Conservation (phyloP, 2,329 filamentous ascomycete species). For the Fusarium sublunatum region DNA sequence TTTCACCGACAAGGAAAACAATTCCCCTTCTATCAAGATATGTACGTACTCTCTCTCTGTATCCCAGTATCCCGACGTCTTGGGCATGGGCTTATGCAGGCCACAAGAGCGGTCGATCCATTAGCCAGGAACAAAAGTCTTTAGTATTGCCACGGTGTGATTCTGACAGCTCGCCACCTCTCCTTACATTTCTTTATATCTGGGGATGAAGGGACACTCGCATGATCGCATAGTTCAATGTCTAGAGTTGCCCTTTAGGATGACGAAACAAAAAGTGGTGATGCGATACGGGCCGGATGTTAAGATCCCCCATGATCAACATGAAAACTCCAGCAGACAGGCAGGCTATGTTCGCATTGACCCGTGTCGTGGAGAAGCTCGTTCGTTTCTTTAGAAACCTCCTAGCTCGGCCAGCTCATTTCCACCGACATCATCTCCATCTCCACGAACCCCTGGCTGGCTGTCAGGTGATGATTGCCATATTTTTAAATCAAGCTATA, state of each 20-base stretch:
- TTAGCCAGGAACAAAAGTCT: constrained; percentile 29
- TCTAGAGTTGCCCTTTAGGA: background rate
- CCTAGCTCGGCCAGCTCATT: constrained; percentile 42
- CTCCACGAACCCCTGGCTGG: constrained; percentile 6
- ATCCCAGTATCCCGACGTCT: constrained; percentile 25
- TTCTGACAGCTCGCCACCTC: constrained; percentile 17
- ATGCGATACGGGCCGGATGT: constrained; percentile 9
- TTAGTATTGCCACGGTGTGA: constrained; percentile 12
- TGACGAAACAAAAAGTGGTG: background rate
- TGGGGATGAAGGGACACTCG: background rate
- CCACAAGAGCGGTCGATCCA: constrained; percentile 21
- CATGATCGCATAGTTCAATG: background rate
- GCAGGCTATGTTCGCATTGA: constrained; percentile 3
- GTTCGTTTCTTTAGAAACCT: constrained; percentile 35
- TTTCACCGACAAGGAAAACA: constrained; percentile 31
- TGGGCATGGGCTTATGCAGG: constrained; percentile 34
- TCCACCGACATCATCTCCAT: constrained; percentile 44
- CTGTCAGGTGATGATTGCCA: constrained; percentile 20
- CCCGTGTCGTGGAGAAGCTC: constrained; percentile 36
- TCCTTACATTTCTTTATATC: background rate
- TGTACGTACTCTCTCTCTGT: background rate
- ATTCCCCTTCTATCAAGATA: constrained; percentile 8
- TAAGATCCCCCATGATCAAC: constrained; percentile 30
- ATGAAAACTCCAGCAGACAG: background rate
- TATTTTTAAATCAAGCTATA: constrained; percentile 5